Evolutionary conservation across 345 rosid genomes (phyloP).

Genomic region (Populus deltoides): DNA sequence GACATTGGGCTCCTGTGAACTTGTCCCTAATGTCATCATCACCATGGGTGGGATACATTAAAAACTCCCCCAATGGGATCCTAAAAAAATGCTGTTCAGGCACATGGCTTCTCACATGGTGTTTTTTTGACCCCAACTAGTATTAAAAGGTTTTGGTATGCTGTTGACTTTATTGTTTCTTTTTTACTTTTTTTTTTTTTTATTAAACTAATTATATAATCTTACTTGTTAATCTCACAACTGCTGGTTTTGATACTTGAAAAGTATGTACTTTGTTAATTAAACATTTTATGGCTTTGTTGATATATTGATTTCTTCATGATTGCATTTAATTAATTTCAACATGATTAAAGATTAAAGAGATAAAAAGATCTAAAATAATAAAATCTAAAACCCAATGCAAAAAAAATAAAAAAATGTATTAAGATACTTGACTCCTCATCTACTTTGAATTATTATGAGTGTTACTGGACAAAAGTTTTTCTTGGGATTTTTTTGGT

Average conservation of each 20-base stretch:
- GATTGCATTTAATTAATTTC: no score
- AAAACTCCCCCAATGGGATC: background rate
- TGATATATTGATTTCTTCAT: no score
- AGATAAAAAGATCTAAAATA: no score
- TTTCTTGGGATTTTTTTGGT: background rate
- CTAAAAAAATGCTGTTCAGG: slow-evolving; percentile 30
- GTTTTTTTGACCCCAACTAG: background rate
- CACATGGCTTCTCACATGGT: slow-evolving; percentile 16
- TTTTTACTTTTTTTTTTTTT: background rate
- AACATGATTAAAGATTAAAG: no score
- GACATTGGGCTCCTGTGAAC: slow-evolving; percentile 62
- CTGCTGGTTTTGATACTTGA: no score
- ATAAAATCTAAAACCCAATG: no score
- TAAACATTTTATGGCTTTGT: no score
- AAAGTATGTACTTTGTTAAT: no score
- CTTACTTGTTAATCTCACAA: background rate
- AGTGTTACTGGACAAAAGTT: background rate
- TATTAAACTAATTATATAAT: background rate
- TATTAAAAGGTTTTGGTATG: background rate
- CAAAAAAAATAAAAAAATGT: no score
- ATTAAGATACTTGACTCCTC: no score
- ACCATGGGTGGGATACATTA: slow-evolving; percentile 32
- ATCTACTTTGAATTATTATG: background rate
- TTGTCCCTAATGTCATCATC: slow-evolving; percentile 37
- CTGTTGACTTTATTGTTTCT: background rate